These are phyloP conservation scores for Cantharellus anzutake DNA, from an alignment of 768 basidiomycete species.

Conservation along the genomic window DNA sequence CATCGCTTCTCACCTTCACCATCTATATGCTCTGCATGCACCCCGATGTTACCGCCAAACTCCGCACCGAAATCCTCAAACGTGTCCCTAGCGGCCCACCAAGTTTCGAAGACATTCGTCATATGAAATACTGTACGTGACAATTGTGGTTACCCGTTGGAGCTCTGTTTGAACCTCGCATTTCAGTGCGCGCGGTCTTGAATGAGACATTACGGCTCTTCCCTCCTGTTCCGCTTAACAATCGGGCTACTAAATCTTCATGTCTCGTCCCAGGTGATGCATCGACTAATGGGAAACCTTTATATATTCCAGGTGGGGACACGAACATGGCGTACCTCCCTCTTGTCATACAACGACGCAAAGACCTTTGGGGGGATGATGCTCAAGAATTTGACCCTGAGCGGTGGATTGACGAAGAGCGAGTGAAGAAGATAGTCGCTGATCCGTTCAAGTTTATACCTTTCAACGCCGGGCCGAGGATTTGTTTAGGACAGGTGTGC, in stretches of 20 bases:
- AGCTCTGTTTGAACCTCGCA: neutral
- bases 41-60: constrained; percentile 5
- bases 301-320: constrained; percentile 7
- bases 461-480: neutral
- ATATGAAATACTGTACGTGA: constrained; percentile 6
- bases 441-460: neutral
- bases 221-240: constrained; percentile 14
- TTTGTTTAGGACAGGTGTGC: constrained; percentile 7
- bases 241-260: constrained; percentile 11
- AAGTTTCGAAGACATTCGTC: constrained; percentile 2
- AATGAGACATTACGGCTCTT: constrained; percentile 19
- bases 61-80: constrained; percentile 10
- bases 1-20: constrained; percentile 5
- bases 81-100: neutral
- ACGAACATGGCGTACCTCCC: neutral
- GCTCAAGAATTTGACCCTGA: constrained; percentile 17
- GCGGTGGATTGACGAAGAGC: constrained; percentile 15
- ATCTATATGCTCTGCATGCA: constrained; percentile 5
- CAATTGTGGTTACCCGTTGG: neutral
- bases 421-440: neutral
- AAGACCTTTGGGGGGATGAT: constrained; percentile 17
- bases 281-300: neutral
- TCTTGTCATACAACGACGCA: constrained; percentile 14
- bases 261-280: constrained; percentile 1
- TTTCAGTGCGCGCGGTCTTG: constrained; percentile 17